Base-by-base conservation (phyloP, 139 green algal genomes). In the Coccomyxa sp. region DNA sequence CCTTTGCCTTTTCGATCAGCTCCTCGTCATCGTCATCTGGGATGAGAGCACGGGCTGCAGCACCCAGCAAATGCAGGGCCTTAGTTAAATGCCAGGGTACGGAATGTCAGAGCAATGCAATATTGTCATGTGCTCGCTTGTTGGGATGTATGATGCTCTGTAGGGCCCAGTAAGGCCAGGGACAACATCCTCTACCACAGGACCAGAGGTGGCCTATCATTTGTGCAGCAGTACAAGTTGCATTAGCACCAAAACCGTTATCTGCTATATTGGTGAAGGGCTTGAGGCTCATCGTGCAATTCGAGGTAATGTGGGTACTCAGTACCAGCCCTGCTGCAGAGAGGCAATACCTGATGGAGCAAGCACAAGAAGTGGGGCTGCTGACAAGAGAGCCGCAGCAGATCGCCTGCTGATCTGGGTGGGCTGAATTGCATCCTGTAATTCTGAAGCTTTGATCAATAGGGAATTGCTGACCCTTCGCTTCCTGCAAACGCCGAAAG, bases 11-110 rank as follows among this genome's bases (percentile, higher is more conserved):
- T 82, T 88, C 84, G 17, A 95, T 71, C 76, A 95, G 81, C 79
- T 94, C 91, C 88, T 94, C 90, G 84, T 95, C 92, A 67, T 95
- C 92, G 81, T 95, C 92, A 67, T 95, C 91, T 4, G 91, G 91
- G 67, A 94, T 91, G 0, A 93, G 85, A 4, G 92, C 87, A 59
- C 85, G 67, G 0, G 87, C 88, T 85, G 76, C 77, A 82, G 13
- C 63, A 71, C 63, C 21, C 4, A 71, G 18, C 63, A 71, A 9
- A 71, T 71, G 63, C 18, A 71, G 38, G 38, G 38, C 38, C 38
- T 51, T 7, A 51, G 38, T 51, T 51, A 7, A 51, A 51, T 7
- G 38, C 7, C 38, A 51, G 38, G 38, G 38, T 11, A 11, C 7
- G 38, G n/a, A n/a, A 51, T 51, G 38, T n/a, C 38, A 51, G 38